These are phyloP conservation scores for Aspergillus pseudoviridinutans DNA, from an alignment of 2,329 filamentous ascomycete genomes.

Conservation along the genomic window DNA sequence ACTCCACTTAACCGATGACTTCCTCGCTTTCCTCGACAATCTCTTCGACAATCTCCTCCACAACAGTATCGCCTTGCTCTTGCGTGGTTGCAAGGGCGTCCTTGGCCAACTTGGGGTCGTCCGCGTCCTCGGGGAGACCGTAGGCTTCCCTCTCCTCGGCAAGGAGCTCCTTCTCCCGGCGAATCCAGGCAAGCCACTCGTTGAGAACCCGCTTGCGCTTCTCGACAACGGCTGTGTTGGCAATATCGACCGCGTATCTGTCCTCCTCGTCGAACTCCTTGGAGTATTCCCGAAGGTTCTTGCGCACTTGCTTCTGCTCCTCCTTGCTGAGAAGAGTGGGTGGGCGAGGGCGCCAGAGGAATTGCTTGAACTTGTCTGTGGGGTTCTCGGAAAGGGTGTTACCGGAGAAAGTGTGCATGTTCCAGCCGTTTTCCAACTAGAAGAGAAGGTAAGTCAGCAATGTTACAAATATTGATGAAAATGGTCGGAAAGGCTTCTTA, in stretches of 20 bases:
- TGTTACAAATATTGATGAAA: slow-evolving; percentile 4
- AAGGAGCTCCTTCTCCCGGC: slow-evolving; percentile 66
- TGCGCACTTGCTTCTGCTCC: slow-evolving; percentile 95
- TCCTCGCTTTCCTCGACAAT: slow-evolving; percentile 82
- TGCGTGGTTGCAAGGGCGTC: slow-evolving; percentile 53
- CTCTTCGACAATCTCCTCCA: slow-evolving; percentile 87
- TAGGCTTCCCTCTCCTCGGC: slow-evolving; percentile 65
- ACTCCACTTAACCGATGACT: slow-evolving; percentile 47
- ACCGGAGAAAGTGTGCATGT: slow-evolving; percentile 95
- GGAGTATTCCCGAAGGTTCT: slow-evolving; percentile 96
- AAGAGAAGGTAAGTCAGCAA: slow-evolving; percentile 17
- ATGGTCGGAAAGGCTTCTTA: slow-evolving; percentile 49
- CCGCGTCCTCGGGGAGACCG: slow-evolving; percentile 63
- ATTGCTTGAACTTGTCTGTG: slow-evolving; percentile 97
- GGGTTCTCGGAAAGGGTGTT: slow-evolving; percentile 83
- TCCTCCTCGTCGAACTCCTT: slow-evolving; percentile 94
- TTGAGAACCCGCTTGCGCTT: slow-evolving; percentile 74
- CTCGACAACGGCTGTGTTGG: slow-evolving; percentile 91
- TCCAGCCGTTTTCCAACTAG: slow-evolving; percentile 98
- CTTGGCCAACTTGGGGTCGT: slow-evolving; percentile 52
- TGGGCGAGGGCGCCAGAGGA: slow-evolving; percentile 88
- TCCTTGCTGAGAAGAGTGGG: slow-evolving; percentile 89
- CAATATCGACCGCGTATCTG: slow-evolving; percentile 85
- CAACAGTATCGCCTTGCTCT: slow-evolving; percentile 68
- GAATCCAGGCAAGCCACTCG: slow-evolving; percentile 86